Evolutionary conservation across 805 yeast species (phyloP).

Genomic region (Kazachstania taianensis): DNA sequence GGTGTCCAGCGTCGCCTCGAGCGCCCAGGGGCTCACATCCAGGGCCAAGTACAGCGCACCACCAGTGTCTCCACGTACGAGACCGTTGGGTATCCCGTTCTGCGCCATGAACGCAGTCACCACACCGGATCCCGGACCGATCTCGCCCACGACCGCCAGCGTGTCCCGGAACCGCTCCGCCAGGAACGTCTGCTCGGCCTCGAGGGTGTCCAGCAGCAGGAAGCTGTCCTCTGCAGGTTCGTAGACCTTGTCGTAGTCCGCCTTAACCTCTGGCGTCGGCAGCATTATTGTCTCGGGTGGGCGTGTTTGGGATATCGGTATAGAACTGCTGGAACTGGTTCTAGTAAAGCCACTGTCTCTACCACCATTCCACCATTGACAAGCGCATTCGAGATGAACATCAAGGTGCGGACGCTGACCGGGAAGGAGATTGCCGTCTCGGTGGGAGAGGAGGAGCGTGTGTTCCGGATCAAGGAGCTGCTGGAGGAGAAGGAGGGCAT

Average conservation of each 20-base stretch:
- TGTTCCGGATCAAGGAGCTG: conserved; percentile 73
- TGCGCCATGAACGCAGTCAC: conserved; percentile 65
- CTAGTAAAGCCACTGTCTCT: too few relatives aligned
- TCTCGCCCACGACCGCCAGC: conserved; percentile 58
- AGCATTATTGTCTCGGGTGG: too few relatives aligned
- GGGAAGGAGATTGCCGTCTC: conserved; percentile 31
- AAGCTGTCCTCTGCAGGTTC: conserved; percentile 95
- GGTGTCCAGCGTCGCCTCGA: conserved; percentile 42
- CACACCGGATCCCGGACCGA: conserved; percentile 90
- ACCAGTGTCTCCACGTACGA: too few relatives aligned
- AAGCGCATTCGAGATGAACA: too few relatives aligned
- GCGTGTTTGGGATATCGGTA: too few relatives aligned
- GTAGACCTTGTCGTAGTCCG: conserved; percentile 66
- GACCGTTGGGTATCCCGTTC: conserved; percentile 37
- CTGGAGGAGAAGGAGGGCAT: conserved; percentile 93
- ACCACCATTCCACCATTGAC: too few relatives aligned
- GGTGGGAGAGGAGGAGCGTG: conserved; percentile 29
- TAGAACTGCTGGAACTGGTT: too few relatives aligned
- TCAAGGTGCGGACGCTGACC: conserved; percentile 26
- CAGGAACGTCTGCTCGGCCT: conserved; percentile 39
- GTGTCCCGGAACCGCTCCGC: conserved; percentile 18
- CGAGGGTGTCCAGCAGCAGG: conserved; percentile 71
- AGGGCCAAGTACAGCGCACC: conserved; percentile 51
- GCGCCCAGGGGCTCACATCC: conserved; percentile 75
- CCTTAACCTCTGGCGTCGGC: conserved; percentile 61